Conservation (phyloP, 164 flowering plant species). For the Vitis rotundifolia region DNA sequence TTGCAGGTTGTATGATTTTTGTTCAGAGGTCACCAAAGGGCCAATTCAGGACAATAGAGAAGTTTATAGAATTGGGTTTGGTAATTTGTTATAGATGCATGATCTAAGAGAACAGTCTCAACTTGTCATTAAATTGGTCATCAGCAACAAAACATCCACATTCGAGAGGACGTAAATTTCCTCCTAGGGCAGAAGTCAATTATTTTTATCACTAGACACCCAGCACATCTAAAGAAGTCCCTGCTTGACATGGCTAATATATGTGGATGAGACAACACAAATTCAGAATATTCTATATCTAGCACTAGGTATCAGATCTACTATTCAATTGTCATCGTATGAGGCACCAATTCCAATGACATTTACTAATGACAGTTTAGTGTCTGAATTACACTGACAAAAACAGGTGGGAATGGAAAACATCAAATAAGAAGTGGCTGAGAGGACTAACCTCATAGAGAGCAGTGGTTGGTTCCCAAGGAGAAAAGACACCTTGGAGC, state of each 20-base stretch:
- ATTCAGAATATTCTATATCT: neutral
- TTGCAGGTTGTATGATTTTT: too few relatives aligned
- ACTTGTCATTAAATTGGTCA: neutral
- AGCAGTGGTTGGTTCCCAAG: constrained; percentile 72
- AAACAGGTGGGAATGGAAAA: neutral
- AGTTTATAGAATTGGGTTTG: too few relatives aligned
- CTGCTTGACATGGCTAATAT: neutral
- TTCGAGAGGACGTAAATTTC: neutral
- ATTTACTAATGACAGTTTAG: too few relatives aligned
- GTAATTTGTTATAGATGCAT: too few relatives aligned
- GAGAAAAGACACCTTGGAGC: constrained; percentile 82
- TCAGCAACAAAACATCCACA: neutral
- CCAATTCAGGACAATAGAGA: too few relatives aligned
- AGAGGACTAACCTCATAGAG: constrained; percentile 76
- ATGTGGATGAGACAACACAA: neutral
- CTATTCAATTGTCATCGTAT: too few relatives aligned
- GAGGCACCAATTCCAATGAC: too few relatives aligned
- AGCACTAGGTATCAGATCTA: neutral
- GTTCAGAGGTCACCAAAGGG: too few relatives aligned
- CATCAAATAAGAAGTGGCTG: neutral
- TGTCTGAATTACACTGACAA: neutral
- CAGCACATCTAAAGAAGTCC: neutral
- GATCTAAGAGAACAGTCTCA: too few relatives aligned
- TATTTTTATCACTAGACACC: neutral
- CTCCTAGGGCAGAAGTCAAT: neutral